Percentiles rank a stretch among this genome's conserved stretches.
phyloP scores from a whole-genome alignment of 495 filamentous ascomycete species.

The Podospora comata region DNA sequence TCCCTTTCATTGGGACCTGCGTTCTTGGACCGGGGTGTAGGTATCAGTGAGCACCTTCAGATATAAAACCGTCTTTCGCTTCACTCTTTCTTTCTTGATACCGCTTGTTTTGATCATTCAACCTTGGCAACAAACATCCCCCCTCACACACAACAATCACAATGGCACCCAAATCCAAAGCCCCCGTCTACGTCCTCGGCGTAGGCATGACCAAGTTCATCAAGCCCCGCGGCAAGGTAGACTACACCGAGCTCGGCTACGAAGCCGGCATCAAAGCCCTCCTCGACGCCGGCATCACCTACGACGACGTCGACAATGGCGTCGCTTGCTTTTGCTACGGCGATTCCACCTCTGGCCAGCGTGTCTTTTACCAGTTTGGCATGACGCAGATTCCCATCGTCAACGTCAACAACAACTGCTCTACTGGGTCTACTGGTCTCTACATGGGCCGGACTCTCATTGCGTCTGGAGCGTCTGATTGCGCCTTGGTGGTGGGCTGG shows the following conservation, averaged over 20 bases:
- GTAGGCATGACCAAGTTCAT: conserved; percentile 99
- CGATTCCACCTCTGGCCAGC: conserved; percentile 91
- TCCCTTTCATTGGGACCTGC: background rate
- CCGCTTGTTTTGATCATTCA: background rate
- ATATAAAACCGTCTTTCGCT: conserved; percentile 3
- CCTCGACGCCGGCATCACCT: conserved; percentile 91
- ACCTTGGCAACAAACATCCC: background rate
- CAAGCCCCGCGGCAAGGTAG: conserved; percentile 90
- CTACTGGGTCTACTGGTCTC: conserved; percentile 85
- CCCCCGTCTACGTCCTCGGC: conserved; percentile 76
- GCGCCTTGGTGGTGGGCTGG: conserved; percentile 87
- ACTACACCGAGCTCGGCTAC: conserved; percentile 86
- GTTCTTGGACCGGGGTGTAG: background rate
- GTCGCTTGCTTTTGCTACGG: conserved; percentile 98
- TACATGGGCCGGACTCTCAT: conserved; percentile 81
- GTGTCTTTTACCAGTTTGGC: conserved; percentile 98
- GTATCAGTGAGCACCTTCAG: background rate
- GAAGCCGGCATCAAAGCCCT: conserved; percentile 95
- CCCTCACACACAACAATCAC: background rate
- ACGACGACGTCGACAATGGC: conserved; percentile 93
- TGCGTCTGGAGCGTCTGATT: conserved; percentile 73
- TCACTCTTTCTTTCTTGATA: background rate
- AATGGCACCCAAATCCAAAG: conserved; percentile 47
- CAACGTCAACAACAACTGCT: conserved; percentile 99
- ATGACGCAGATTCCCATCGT: conserved; percentile 94